Evolutionary conservation across 805 yeast genomes (phyloP).

Genomic region (Candida ipomoeae): DNA sequence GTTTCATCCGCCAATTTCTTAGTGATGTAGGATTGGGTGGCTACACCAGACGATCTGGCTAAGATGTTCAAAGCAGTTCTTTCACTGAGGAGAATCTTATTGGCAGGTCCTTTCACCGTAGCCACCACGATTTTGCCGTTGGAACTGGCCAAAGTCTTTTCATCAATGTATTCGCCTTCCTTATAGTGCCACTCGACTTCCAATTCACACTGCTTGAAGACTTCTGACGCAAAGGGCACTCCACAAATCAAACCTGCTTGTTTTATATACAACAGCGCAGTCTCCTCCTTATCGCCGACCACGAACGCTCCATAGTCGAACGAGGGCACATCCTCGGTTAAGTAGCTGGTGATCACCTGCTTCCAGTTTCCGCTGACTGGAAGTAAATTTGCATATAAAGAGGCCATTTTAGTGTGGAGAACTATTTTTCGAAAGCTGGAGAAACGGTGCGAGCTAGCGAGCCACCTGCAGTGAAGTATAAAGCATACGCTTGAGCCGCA

Average conservation of each 20-base stretch:
- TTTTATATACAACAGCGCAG: slow-evolving; percentile 79
- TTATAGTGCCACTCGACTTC: slow-evolving; percentile 64
- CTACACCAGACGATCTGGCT: slow-evolving; percentile 82
- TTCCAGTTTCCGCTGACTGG: slow-evolving; percentile 84
- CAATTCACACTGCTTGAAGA: slow-evolving; percentile 70
- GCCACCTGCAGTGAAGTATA: neutral
- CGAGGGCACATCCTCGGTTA: slow-evolving; percentile 86
- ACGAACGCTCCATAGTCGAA: slow-evolving; percentile 94
- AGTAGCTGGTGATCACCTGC: slow-evolving; percentile 66
- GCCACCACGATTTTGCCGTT: slow-evolving; percentile 68
- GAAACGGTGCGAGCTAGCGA: neutral
- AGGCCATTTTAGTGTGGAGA: slow-evolving; percentile 14
- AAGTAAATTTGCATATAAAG: slow-evolving; percentile 48
- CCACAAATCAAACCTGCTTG: slow-evolving; percentile 79
- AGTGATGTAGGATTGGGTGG: slow-evolving; percentile 64
- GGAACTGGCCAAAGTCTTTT: slow-evolving; percentile 43
- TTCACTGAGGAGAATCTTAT: slow-evolving; percentile 76
- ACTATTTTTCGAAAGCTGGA: neutral
- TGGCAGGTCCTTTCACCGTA: slow-evolving; percentile 72
- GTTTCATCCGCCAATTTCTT: slow-evolving; percentile 56
- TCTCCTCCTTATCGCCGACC: slow-evolving; percentile 71
- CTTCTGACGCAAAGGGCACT: slow-evolving; percentile 84
- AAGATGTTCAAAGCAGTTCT: slow-evolving; percentile 79
- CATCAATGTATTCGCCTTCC: slow-evolving; percentile 57
- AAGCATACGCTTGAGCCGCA: neutral